A percentile compares a stretch with the other conserved stretches of the same genome.
Evolutionary conservation across 495 filamentous ascomycete species (phyloP).

Genomic region (Opeltia flavorubescens): DNA sequence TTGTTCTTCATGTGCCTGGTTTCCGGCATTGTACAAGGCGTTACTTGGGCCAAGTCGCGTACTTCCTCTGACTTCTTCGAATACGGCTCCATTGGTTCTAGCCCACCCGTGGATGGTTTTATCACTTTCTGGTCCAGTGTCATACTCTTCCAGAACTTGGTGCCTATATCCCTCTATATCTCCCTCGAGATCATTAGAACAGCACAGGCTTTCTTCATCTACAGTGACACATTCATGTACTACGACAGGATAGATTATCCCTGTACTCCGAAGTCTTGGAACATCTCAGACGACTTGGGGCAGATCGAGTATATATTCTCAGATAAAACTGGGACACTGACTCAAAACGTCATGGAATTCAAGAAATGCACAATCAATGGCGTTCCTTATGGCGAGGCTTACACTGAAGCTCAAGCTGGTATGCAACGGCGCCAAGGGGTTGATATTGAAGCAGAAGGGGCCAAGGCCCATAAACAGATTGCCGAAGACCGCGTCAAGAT

Average conservation of each 20-base stretch:
- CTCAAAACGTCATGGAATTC: conserved; percentile 99
- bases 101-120: conserved; percentile 67
- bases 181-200: conserved; percentile 92
- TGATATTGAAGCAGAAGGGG: conserved; percentile 67
- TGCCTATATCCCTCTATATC: conserved; percentile 96
- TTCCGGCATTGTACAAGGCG: conserved; percentile 70
- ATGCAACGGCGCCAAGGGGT: conserved; percentile 86
- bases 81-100: conserved; percentile 68
- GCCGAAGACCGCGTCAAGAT: conserved; percentile 59
- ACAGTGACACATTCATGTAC: conserved; percentile 90
- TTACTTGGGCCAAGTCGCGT: conserved; percentile 59
- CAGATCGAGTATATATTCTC: conserved; percentile 99
- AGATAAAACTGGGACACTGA: conserved; percentile 96
- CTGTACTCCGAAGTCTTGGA: conserved; percentile 97
- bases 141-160: conserved; percentile 95
- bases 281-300: conserved; percentile 94
- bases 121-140: conserved; percentile 92
- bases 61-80: conserved; percentile 76
- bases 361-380: conserved; percentile 96
- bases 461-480: conserved; percentile 62
- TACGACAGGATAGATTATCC: conserved; percentile 87
- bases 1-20: conserved; percentile 84
- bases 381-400: conserved; percentile 88
- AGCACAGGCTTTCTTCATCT: conserved; percentile 91
- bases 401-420: conserved; percentile 89